Conservation (phyloP, 129 eudicot genomes). For the Centella asiatica region DNA sequence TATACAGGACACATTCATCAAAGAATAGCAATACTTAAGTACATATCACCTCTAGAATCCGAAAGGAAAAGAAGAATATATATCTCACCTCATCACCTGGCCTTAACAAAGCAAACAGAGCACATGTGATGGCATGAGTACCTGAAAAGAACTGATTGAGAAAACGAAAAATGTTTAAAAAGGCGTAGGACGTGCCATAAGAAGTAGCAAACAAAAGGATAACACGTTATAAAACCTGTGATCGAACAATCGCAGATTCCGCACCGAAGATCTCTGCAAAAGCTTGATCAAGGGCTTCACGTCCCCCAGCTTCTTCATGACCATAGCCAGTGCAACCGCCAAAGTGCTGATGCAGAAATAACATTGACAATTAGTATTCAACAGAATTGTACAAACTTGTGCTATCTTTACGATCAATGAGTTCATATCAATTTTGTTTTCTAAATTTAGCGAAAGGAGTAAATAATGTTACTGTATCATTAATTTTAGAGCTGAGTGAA, state of each 20-base stretch:
- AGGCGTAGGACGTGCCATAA: neutral
- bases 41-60: neutral
- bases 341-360: conserved; percentile 59
- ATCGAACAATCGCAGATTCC: conserved; percentile 87
- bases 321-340: conserved; percentile 98
- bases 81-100: conserved; percentile 89
- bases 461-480: no score
- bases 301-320: conserved; percentile 98
- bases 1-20: neutral
- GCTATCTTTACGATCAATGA: no score
- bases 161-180: conserved; percentile 4
- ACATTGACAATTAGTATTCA: neutral
- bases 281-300: conserved; percentile 89
- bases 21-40: neutral
- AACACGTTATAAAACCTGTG: conserved; percentile 51
- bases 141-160: conserved; percentile 79
- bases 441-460: no score
- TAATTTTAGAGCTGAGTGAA: no score
- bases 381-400: neutral
- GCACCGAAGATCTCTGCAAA: conserved; percentile 97
- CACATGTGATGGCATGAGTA: conserved; percentile 98
- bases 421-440: no score
- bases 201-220: conserved; percentile 4
- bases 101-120: conserved; percentile 85
- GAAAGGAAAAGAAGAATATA: conserved; percentile 2